Evolutionary conservation across 345 rosid species (phyloP).

Genomic region (Angophora floribunda): DNA sequence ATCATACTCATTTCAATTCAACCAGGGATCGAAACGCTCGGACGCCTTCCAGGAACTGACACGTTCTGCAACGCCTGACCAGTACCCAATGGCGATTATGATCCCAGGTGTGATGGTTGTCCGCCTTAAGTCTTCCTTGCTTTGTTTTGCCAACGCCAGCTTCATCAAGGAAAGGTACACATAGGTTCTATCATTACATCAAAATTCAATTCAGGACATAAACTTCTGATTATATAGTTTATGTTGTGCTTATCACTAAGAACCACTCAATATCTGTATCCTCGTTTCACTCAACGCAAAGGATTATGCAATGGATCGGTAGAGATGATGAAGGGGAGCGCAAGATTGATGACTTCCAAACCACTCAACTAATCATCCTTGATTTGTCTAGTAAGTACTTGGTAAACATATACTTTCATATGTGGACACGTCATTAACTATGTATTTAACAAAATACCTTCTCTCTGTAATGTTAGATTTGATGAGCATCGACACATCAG

Average conservation of each 20-base stretch:
- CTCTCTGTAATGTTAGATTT: slow-evolving; percentile 27
- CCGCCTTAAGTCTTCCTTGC: slow-evolving; percentile 67
- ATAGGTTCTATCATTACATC: background rate
- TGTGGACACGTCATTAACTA: background rate
- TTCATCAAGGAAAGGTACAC: slow-evolving; percentile 58
- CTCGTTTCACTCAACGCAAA: background rate
- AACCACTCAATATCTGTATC: background rate
- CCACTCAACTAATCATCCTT: slow-evolving; percentile 46
- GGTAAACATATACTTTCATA: background rate
- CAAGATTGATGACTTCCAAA: slow-evolving; percentile 11
- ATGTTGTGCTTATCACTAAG: background rate
- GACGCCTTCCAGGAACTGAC: slow-evolving; percentile 59
- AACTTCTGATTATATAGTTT: background rate
- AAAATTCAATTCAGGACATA: background rate
- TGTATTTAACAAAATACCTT: background rate
- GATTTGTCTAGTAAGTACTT: slow-evolving; percentile 76
- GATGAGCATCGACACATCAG: slow-evolving; percentile 69
- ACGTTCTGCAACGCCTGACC: slow-evolving; percentile 46
- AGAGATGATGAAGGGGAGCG: slow-evolving; percentile 26
- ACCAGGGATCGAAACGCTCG: slow-evolving; percentile 68
- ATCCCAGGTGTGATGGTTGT: slow-evolving; percentile 43
- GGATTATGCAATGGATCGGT: slow-evolving; percentile 44
- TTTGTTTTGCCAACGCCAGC: slow-evolving; percentile 86
- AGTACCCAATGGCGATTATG: slow-evolving; percentile 71
- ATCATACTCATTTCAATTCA: slow-evolving; percentile 53